Evolutionary conservation across 176 grass and related monocot species (phyloP), one percentile per base, ranked within the genome.

Genomic region (Triticum dicoccoides): DNA sequence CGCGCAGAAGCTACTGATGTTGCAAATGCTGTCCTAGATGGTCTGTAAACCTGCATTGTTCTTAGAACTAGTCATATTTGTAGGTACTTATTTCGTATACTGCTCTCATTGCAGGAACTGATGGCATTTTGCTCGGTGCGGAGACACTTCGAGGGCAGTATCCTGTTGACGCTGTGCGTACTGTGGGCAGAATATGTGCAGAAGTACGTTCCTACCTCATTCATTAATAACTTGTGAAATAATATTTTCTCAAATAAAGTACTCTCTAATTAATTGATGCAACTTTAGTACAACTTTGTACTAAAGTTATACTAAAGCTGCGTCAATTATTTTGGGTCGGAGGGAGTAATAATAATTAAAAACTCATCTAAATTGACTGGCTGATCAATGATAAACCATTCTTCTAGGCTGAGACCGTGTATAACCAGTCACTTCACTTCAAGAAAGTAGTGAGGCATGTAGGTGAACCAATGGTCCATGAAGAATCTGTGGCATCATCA

Each of bases 1-100:
- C 93, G 96, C 85, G 96, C 96, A 54, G 96, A 98, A 89, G 96
- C 96, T 3, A 98, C 93, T 87, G 96, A 98, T 89, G 96, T 97
- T 59, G 95, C 95, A 88, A 97, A 97, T 88, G 95, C 95, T 79
- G 92, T 98, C 44, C 90, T 98, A 69, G 96, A 98, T 92, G 96
- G 96, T 98, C 15, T 33, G 82, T 80, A 56, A 4, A 69, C 59
- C 9, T 82, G 66, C n/a, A 69, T 41, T 80, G 49, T 33, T 49
- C 85, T 76, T 86, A 56, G 15, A 25, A 47, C 71, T 12, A 71
- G 5, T 61, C 72, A 23, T 49, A 52, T 65, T 39, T 66, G 23
- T 75, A 76, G 73, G 73, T 33, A 54, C 54, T 87, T 69, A 83
- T 58, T 58, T 62, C 3, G 17, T 38, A 37, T 84, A 61, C 30